A percentile compares a stretch with the other conserved stretches of the same genome.
These are phyloP conservation scores for Trichoderma gracile DNA, from an alignment of 2,329 filamentous ascomycete species.

Conservation along the genomic window DNA sequence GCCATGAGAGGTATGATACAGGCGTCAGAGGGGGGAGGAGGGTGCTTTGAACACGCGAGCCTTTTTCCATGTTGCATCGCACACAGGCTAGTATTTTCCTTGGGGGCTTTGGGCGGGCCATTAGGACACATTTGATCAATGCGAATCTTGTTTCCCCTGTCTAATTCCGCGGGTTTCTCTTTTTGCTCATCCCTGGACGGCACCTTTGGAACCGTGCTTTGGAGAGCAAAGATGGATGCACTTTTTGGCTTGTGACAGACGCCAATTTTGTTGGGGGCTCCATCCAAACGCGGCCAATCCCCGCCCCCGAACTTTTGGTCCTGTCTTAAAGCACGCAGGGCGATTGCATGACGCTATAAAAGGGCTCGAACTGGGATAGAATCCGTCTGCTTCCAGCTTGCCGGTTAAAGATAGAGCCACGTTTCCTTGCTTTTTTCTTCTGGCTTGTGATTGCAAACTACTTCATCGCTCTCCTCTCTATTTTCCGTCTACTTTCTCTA, in stretches of 20 bases:
- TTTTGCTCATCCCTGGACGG: background rate
- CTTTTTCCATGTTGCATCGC: background rate
- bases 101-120: background rate
- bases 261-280: constrained; percentile 29
- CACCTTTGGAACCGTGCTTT: constrained; percentile 12
- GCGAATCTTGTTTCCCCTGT: background rate
- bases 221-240: background rate
- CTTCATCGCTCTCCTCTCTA: background rate
- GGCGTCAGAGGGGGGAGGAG: background rate
- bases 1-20: background rate
- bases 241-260: constrained; percentile 25
- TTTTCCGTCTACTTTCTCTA: background rate
- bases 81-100: constrained; percentile 10
- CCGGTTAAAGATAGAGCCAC: constrained; percentile 9
- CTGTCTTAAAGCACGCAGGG: background rate
- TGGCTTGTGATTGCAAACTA: background rate
- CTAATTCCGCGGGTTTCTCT: too few species aligned
- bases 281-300: constrained; percentile 22
- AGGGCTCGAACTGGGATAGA: too few species aligned
- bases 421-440: constrained; percentile 1
- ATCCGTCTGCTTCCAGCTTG: background rate
- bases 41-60: constrained; percentile 12
- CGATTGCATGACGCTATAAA: constrained; percentile 19
- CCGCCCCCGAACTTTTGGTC: constrained; percentile 6
- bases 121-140: background rate